Evolutionary conservation across 345 rosid species (phyloP), one percentile per base, ranked within the genome.

Genomic region (Citrus inodora): DNA sequence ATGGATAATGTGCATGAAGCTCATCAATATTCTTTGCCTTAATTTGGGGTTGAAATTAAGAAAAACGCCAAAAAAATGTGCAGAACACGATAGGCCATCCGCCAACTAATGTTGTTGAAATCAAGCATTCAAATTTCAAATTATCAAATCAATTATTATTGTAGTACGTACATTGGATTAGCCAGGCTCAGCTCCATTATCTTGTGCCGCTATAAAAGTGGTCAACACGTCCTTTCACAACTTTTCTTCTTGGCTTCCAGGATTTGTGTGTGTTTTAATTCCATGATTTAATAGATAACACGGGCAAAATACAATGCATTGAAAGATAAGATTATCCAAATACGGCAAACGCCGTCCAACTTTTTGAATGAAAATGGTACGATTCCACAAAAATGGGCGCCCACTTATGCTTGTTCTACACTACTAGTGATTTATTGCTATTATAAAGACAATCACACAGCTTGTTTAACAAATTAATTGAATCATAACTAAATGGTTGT

Each of bases 261-360:
- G 37, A 56, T 55, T 53, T 53, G 28, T 9, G 62, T 30, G 22
- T 7, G 22, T 53, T 70, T 70, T 19, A 61, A 32, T 55, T 30
- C 73, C 58, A 27, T 17, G 1, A 51, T 16, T 16, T 21, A 25
- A 25, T 7, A 27, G 38, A 27, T 67, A 24, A n/a, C 22, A 6
- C 53, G 30, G 74, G 25, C 61, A 48, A 21, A 70, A 30, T 71
- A 55, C 74, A 71, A 71, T 53, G 74, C 40, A 51, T 51, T 19
- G 25, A 51, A 27, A 70, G 56, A 14, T 25, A 48, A 27, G 24
- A 70, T 28, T 28, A 48, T 28, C 59, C 37, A 6, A 48, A 46
- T 11, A 38, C 25, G 56, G 60, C 60, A 10, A 42, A 13, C 4
- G 51, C 37, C 37, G 51, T 13, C 51, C 51, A 46, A 3, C 51